Evolutionary conservation across 176 grass and related monocot genomes (phyloP), one percentile per base, ranked within the genome.

Genomic region (Poa annua): DNA sequence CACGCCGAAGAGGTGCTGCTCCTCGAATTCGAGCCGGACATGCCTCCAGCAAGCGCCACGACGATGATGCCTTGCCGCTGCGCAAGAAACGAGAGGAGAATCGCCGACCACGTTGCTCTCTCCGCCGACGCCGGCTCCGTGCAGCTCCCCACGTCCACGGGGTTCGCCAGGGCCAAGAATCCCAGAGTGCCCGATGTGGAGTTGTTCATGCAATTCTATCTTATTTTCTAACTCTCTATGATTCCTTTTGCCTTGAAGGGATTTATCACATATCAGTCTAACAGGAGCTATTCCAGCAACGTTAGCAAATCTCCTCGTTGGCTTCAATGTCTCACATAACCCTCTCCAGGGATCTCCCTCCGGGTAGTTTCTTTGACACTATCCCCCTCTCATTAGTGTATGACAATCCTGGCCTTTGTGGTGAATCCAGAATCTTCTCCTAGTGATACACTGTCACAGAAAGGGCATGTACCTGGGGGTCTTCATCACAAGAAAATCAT

Each of bases 281-380:
- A 94, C 91, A 66, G 97, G 97, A 81, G 22, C 33, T 57, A 96
- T 99, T 92, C 97, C 97, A 3, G 80, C 72, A 89, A 74, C 77
- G 2, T 73, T 99, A 51, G 80, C 89, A 11, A 90, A 91, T 71
- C 85, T 99, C 80, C 93, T 99, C 69, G 22, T 55, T 47, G 25
- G 84, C 65, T 99, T 99, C 81, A 96, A 99, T 61, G 70, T 99
- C 79, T 94, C 97, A 61, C 97, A 94, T 53, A 99, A 99, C 78
- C 91, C 87, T 99, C 44, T 89, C 91, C 3, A 93, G 97, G 36
- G 97, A 94, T 74, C 92, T 99, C 51, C 97, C 97, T 65, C 84
- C 97, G 12, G 93, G 97, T 80, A 94, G 82, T 66, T 96, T 99
- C 81, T 99, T 99, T 76, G 87, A 99, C 52, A 87, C 91, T 17